Evolutionary conservation across 1,284 basidiomycete species (phyloP), one percentile per base, ranked within the genome.

Genomic region (Stereum hirsutum): DNA sequence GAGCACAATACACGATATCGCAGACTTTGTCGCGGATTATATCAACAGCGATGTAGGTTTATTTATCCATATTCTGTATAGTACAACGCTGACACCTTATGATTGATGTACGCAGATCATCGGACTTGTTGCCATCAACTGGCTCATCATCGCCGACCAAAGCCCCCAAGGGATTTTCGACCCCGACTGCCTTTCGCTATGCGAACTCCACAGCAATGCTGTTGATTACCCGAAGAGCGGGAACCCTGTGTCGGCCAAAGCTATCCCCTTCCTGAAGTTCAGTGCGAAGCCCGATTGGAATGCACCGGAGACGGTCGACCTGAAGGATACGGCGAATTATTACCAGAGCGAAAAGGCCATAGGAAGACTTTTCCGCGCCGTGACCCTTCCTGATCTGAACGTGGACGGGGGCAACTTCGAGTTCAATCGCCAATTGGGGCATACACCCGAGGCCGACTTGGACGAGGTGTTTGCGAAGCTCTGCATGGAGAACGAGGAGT

Each of bases 11-110:
- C 62, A 55, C n/a, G 89, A 83, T 58, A 78, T 87, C 2, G 78
- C 76, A 1, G 75, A 85, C 38, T 89, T 88, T 54, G 74, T 88
- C 14, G 69, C 81, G 41, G 78, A 86, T 45, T 87, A 76, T 47
- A 81, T 84, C 48, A 75, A 66, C 51, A 79, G 72, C 41, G 81
- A 86, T 55, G 75, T 80, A 46, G 43, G 69, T 50, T 3, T 31
- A 11, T 4, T 23, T 28, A 6, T 34, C 26, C 30, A 6, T 33
- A 36, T 47, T 19, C 2, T 5, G n/a, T 38, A 11, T 24, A 11
- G 19, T 28, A 4, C n/a, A 14, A n/a, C n/a, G 8, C 14, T 30
- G 31, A 6, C 24, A 27, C 37, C 5, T 23, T 26, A 8, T 30
- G 28, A 30, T 8, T 30, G 28, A n/a, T n/a, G n/a, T 30, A n/a